Evolutionary conservation across 1,284 basidiomycete genomes (phyloP).

Genomic region (Irpex rosettiformis): DNA sequence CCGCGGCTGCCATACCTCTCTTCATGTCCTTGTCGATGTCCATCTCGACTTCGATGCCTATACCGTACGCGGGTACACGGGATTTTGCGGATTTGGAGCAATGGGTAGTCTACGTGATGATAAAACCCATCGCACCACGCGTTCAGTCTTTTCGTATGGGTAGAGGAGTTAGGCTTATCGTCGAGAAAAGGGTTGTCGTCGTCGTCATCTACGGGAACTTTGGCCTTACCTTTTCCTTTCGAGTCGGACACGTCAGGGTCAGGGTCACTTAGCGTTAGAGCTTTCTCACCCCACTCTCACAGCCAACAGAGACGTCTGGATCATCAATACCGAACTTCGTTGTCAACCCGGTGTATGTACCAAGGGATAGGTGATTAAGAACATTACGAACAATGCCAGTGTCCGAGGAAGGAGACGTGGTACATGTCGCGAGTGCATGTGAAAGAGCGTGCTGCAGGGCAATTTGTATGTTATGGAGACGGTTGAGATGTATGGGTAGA

Average conservation of each 20-base stretch:
- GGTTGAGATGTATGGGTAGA: conserved; percentile 57
- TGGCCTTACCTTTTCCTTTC: conserved; percentile 8
- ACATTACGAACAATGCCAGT: conserved; percentile 73
- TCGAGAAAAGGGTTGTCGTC: conserved; percentile 75
- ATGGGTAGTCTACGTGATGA: conserved; percentile 68
- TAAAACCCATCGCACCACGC: conserved; percentile 72
- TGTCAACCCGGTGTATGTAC: conserved; percentile 63
- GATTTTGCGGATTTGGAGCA: conserved; percentile 60
- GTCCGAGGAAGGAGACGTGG: conserved; percentile 71
- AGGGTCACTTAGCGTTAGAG: conserved; percentile 27
- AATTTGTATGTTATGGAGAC: conserved; percentile 59
- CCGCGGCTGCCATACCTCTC: conserved; percentile 79
- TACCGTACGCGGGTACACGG: conserved; percentile 72
- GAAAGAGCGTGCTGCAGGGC: conserved; percentile 76
- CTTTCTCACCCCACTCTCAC: conserved; percentile 78
- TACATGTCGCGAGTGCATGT: conserved; percentile 76
- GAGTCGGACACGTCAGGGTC: conserved; percentile 23
- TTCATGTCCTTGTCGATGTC: conserved; percentile 75
- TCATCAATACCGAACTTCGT: conserved; percentile 63
- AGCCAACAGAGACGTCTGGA: conserved; percentile 72
- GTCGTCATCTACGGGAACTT: conserved; percentile 28
- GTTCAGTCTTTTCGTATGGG: conserved; percentile 65
- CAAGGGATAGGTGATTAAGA: conserved; percentile 69
- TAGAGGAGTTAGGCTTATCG: conserved; percentile 25
- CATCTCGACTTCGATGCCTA: conserved; percentile 83